A percentile compares a stretch with the other conserved stretches of the same genome.
phyloP scores from a whole-genome alignment of 2,329 filamentous ascomycete genomes.

The Colletotrichum destructivum region DNA sequence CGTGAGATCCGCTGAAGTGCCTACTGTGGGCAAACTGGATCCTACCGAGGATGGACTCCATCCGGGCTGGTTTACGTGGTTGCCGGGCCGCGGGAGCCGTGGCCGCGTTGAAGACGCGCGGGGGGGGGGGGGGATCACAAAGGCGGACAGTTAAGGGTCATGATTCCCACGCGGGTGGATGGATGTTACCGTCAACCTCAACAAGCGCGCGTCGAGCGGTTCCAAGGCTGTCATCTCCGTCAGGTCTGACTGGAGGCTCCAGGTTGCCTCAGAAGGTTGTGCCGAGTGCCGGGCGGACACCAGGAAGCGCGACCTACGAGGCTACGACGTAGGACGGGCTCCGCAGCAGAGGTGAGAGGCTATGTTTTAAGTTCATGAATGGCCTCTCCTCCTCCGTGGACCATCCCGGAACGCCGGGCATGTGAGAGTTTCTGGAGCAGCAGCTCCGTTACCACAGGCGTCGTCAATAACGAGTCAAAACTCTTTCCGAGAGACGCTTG shows the following conservation, averaged over 20 bases:
- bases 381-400: neutral
- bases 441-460: neutral
- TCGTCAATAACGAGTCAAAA: neutral
- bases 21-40: neutral
- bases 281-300: too few relatives aligned
- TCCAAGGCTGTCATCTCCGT: neutral
- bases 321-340: neutral
- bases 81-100: neutral
- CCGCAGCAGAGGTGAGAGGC: neutral
- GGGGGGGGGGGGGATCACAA: neutral
- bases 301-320: neutral
- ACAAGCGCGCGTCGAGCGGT: too few relatives aligned
- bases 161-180: neutral
- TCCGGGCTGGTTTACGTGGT: neutral
- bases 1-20: neutral
- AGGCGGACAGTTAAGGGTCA: neutral
- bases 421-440: neutral
- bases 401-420: neutral
- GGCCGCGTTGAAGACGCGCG: neutral
- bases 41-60: neutral
- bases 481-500: neutral
- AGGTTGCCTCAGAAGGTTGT: neutral
- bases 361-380: neutral
- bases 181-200: too few relatives aligned
- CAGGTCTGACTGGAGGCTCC: too few relatives aligned